Evolutionary conservation across 2,329 filamentous ascomycete species (phyloP).

Genomic region (Fusarium cicatricum): DNA sequence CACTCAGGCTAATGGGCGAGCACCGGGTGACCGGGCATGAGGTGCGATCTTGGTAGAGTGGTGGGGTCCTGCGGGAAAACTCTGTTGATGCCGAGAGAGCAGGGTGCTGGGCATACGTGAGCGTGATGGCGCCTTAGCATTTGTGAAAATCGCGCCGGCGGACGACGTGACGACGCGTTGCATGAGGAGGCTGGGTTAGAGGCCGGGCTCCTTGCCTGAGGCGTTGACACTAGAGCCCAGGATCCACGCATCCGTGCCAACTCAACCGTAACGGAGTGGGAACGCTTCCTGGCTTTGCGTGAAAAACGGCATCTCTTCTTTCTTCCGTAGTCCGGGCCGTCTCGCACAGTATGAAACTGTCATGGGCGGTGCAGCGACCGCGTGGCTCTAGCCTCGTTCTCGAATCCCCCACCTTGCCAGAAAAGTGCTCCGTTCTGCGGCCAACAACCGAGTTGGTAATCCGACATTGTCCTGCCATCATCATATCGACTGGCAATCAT

Average conservation of each 20-base stretch:
- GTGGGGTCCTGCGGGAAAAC: conserved; percentile 13
- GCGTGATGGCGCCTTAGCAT: conserved; percentile 1
- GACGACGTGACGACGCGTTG: conserved; percentile 7
- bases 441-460: conserved; percentile 8
- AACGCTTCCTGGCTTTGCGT: conserved; percentile 22
- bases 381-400: conserved; percentile 23
- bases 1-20: conserved; percentile 5
- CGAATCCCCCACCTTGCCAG: conserved; percentile 15
- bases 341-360: conserved; percentile 35
- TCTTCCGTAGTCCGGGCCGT: conserved; percentile 17
- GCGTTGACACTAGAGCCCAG: conserved; percentile 20
- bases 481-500: conserved; percentile 7
- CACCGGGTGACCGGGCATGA: conserved; percentile 1
- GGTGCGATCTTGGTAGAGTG: conserved; percentile 2
- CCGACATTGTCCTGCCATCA: neutral
- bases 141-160: conserved; percentile 18
- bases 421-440: conserved; percentile 27
- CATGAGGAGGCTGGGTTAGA: neutral
- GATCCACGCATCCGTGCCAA: conserved; percentile 13
- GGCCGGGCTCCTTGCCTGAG: conserved; percentile 22
- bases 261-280: conserved; percentile 23
- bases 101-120: neutral
- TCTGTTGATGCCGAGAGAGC: conserved; percentile 6
- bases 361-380: conserved; percentile 20
- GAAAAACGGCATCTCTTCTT: conserved; percentile 30